Conservation (phyloP, 2,329 filamentous ascomycete species). For the Botrytis porri region DNA sequence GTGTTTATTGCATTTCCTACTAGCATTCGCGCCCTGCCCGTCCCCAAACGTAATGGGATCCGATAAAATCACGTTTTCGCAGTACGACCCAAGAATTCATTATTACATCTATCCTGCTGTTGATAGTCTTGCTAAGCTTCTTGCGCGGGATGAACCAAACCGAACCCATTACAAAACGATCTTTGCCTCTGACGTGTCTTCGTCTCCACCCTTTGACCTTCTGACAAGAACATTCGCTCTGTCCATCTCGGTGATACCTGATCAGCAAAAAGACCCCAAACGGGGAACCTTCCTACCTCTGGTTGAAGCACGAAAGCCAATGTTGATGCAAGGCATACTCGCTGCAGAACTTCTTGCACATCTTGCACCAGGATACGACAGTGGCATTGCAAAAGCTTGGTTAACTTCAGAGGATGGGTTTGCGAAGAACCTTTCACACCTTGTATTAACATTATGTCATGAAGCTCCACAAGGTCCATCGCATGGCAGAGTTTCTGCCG, state of each 20-base stretch:
- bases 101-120: constrained; percentile 87
- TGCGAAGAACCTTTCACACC: constrained; percentile 71
- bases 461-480: constrained; percentile 51
- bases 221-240: constrained; percentile 84
- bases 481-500: constrained; percentile 35
- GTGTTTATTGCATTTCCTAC: constrained; percentile 80
- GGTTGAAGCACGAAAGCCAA: constrained; percentile 80
- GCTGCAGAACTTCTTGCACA: constrained; percentile 84
- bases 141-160: constrained; percentile 93
- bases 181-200: constrained; percentile 68
- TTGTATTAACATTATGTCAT: constrained; percentile 67
- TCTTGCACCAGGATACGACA: constrained; percentile 69
- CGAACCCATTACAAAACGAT: constrained; percentile 78
- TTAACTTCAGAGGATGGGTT: constrained; percentile 81
- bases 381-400: constrained; percentile 73
- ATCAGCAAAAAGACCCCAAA: constrained; percentile 59
- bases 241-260: constrained; percentile 80
- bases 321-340: constrained; percentile 87
- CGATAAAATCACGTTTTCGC: constrained; percentile 68
- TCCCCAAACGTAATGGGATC: constrained; percentile 55
- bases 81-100: constrained; percentile 78
- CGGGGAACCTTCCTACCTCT: constrained; percentile 60
- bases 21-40: constrained; percentile 84
- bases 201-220: constrained; percentile 68
- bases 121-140: constrained; percentile 84